Evolutionary conservation across 2,329 filamentous ascomycete genomes (phyloP).

Genomic region (Aspergillus sp.): DNA sequence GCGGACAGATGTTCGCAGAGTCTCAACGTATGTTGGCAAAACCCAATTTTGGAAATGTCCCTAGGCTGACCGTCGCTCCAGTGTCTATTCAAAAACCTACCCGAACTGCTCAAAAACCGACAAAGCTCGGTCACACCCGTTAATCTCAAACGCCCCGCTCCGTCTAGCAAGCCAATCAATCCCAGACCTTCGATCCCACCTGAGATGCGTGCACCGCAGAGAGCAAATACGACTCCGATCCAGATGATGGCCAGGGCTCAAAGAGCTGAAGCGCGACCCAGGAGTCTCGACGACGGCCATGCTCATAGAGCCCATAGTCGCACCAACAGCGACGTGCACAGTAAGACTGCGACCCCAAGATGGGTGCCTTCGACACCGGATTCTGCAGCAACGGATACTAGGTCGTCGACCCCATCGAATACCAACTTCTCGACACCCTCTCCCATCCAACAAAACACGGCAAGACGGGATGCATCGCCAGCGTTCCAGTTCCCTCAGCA

Average conservation of each 20-base stretch:
- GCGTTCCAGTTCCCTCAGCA: conserved; percentile 26
- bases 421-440: not conserved
- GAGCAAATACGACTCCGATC: conserved; percentile 36
- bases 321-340: not conserved
- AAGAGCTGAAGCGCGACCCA: conserved; percentile 18
- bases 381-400: conserved; percentile 20
- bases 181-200: conserved; percentile 11
- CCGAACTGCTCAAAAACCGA: conserved; percentile 59
- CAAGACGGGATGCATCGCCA: conserved; percentile 12
- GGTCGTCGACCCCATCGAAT: conserved; percentile 20
- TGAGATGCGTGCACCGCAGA: conserved; percentile 20
- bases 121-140: conserved; percentile 41
- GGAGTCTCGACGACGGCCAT: conserved; percentile 26
- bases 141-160: conserved; percentile 44
- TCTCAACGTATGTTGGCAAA: conserved; percentile 43
- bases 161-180: conserved; percentile 17
- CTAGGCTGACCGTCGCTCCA: conserved; percentile 30
- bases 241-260: conserved; percentile 23
- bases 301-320: not conserved
- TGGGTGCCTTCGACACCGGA: conserved; percentile 23
- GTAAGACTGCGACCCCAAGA: conserved; percentile 10
- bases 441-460: conserved; percentile 13
- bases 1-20: conserved; percentile 78
- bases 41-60: not conserved
- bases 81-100: conserved; percentile 77